Conservation (phyloP, 2,329 filamentous ascomycete species). For the Colletotrichum higginsianum region DNA sequence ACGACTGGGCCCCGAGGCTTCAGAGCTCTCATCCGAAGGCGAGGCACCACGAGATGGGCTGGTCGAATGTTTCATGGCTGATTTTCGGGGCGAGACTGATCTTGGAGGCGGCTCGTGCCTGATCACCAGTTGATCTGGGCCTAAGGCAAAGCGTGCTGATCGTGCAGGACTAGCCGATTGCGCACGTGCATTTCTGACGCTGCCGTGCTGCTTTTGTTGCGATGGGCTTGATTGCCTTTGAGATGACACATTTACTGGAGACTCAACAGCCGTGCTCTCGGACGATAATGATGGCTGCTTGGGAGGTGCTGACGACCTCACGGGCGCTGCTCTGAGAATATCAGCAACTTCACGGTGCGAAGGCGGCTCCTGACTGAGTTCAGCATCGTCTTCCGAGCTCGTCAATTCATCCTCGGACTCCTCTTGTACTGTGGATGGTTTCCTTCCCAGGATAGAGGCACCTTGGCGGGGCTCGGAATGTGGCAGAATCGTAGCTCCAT, state of each 20-base stretch:
- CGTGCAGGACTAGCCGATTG: slow-evolving; percentile 75
- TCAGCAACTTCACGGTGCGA: slow-evolving; percentile 39
- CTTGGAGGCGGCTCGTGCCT: slow-evolving; percentile 79
- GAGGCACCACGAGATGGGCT: slow-evolving; percentile 69
- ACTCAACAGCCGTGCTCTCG: slow-evolving; percentile 34
- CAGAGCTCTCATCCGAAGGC: slow-evolving; percentile 65
- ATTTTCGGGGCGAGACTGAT: slow-evolving; percentile 83
- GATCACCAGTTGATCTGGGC: slow-evolving; percentile 68
- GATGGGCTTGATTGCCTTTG: slow-evolving; percentile 29
- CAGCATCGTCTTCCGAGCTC: slow-evolving; percentile 35
- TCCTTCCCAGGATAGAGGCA: slow-evolving; percentile 50
- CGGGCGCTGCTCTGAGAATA: slow-evolving; percentile 54
- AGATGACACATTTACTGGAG: slow-evolving; percentile 21
- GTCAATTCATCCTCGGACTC: slow-evolving; percentile 59
- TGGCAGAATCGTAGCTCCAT: slow-evolving; percentile 21
- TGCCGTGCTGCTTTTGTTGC: slow-evolving; percentile 35
- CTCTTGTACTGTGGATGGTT: slow-evolving; percentile 63
- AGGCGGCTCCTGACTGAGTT: slow-evolving; percentile 10
- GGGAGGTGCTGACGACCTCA: slow-evolving; percentile 45
- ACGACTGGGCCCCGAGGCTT: slow-evolving; percentile 53
- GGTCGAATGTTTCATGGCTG: slow-evolving; percentile 76
- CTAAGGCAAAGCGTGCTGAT: slow-evolving; percentile 76
- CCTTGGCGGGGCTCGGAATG: slow-evolving; percentile 21
- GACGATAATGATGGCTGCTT: slow-evolving; percentile 37
- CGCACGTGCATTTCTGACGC: slow-evolving; percentile 52